Evolutionary conservation across 2,329 filamentous ascomycete species (phyloP).

Genomic region (Diaporthe vaccinii): DNA sequence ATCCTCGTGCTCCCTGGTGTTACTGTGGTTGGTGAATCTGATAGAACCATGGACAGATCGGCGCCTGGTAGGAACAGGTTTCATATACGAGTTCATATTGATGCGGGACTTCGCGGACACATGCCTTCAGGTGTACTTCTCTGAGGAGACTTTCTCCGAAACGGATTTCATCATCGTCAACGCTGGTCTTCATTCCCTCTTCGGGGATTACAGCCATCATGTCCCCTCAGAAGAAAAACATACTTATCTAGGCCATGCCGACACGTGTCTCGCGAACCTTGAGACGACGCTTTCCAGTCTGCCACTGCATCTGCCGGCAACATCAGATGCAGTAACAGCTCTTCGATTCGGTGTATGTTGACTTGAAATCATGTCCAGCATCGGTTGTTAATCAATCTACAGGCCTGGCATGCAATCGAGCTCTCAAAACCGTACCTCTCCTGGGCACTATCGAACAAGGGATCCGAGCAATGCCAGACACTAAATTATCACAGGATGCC

Average conservation of each 20-base stretch:
- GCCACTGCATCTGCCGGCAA: background rate
- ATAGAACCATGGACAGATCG: background rate
- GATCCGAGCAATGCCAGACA: background rate
- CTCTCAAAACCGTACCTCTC: background rate
- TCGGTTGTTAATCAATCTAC: background rate
- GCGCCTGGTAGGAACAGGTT: background rate
- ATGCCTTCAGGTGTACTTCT: background rate
- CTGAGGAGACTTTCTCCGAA: background rate
- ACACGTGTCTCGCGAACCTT: background rate
- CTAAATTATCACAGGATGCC: background rate
- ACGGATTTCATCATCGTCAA: background rate
- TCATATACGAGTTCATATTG: background rate
- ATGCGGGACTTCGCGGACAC: background rate
- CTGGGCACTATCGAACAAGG: background rate
- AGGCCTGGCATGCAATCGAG: conserved; percentile 5
- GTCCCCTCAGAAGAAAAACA: background rate
- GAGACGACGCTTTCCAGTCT: background rate
- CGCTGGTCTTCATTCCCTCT: background rate
- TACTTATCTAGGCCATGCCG: background rate
- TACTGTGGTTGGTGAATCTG: background rate
- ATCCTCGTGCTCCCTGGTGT: background rate
- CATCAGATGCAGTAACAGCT: background rate
- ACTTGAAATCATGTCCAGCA: background rate
- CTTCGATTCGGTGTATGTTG: background rate
- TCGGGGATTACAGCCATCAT: background rate